Conservation (phyloP, 805 yeast species). For the Starmerella sirachaensis region DNA sequence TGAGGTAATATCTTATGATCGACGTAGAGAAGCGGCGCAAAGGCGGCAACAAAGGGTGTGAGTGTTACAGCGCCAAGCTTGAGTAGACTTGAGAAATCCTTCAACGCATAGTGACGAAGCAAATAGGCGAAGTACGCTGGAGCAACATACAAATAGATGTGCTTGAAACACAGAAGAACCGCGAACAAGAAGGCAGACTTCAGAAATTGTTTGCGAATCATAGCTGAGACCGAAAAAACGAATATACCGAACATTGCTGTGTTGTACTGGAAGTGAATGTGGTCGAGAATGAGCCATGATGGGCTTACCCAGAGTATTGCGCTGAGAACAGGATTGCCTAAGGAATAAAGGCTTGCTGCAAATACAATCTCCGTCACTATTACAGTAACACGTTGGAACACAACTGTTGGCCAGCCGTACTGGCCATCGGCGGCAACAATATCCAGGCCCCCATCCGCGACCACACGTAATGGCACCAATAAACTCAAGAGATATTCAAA, state of each 20-base stretch:
- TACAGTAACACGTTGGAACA: constrained; percentile 74
- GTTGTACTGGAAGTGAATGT: constrained; percentile 93
- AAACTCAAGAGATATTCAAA: constrained; percentile 74
- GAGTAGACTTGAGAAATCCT: constrained; percentile 44
- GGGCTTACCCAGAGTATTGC: constrained; percentile 78
- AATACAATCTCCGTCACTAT: constrained; percentile 62
- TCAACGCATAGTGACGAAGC: constrained; percentile 46
- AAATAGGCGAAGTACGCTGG: constrained; percentile 83
- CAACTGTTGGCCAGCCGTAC: constrained; percentile 67
- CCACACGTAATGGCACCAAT: constrained; percentile 53
- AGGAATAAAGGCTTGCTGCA: constrained; percentile 30
- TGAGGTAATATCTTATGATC: constrained; percentile 61
- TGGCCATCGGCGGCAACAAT: constrained; percentile 46
- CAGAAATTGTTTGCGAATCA: constrained; percentile 45
- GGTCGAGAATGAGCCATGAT: constrained; percentile 81
- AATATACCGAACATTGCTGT: constrained; percentile 84
- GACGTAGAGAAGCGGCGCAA: constrained; percentile 50
- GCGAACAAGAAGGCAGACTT: constrained; percentile 54
- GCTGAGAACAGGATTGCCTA: constrained; percentile 45
- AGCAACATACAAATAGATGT: constrained; percentile 81
- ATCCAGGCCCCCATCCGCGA: constrained; percentile 65
- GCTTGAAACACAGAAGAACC: constrained; percentile 78
- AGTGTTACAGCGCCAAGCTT: constrained; percentile 52
- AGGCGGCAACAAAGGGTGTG: constrained; percentile 47
- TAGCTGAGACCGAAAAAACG: constrained; percentile 60